Base-by-base conservation (phyloP, 2,329 filamentous ascomycete genomes). In the Exophiala calicioides region DNA sequence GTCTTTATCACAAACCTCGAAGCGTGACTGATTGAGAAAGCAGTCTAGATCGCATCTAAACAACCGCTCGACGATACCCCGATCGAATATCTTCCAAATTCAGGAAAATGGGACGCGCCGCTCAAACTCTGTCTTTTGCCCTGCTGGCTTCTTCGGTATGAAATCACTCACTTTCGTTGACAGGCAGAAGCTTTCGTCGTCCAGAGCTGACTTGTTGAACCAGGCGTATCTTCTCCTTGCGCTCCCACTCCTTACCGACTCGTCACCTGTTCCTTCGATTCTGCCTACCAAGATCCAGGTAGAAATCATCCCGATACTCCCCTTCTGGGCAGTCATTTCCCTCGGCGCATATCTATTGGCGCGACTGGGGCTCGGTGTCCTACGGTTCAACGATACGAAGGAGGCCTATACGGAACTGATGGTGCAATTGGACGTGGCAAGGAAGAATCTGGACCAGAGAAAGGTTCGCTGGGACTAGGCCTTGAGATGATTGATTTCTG, bases 321-420 rank as follows among this genome's bases (percentile, higher is more conserved):
- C 93, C 46, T 88, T 96, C 75, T 98, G 91, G 87, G 82, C 81
- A 35, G 77, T 97, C 60, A 87, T 98, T 58, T 84, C 87, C 16
- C 90, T 97, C 65, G 93, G 90, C 69, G 86, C 90, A 54, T 90
- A 90, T 71, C 84, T 98, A 15, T 85, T 98, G 56, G 89, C 86
- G 74, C 88, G 89, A 61, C 85, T 98, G 53, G 93, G 93, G 62
- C 86, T 83, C 75, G 93, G 93, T 56, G 88, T 98, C 60, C 78
- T 95, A 66, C 95, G 89, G 47, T 98, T 98, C 79, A 93, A 95
- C 76, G 90, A 97, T 70, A 89, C 94, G 37, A 90, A 91, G 44
- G 80, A 88, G 53, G 93, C 93, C 41, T 86, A 97, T 71, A 81
- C 84, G 66, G 90, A 96, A 72, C 75, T 98, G 60, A 89, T 93